Conservation (phyloP, 1,284 basidiomycete species). For the Schizophyllum amplum region DNA sequence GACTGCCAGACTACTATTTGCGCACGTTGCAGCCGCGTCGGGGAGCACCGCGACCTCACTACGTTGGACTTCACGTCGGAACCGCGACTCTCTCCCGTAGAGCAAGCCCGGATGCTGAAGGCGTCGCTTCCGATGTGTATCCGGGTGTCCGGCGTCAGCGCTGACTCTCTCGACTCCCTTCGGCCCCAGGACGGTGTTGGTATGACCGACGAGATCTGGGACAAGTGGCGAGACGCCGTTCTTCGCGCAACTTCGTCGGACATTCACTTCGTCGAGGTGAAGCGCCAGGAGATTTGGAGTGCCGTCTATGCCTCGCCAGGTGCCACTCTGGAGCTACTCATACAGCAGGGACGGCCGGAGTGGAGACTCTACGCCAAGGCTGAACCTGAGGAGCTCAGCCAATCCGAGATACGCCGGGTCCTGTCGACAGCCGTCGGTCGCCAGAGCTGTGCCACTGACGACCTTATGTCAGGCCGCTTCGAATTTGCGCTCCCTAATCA, state of each 20-base stretch:
- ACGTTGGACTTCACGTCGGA: conserved; percentile 40
- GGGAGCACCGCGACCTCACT: conserved; percentile 67
- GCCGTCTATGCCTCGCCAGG: conserved; percentile 69
- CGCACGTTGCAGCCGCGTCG: conserved; percentile 81
- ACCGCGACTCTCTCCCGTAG: conserved; percentile 56
- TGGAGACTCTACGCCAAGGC: conserved; percentile 82
- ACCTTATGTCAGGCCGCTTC: conserved; percentile 71
- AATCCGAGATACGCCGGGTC: conserved; percentile 70
- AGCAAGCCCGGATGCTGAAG: conserved; percentile 74
- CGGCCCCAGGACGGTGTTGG: conserved; percentile 34
- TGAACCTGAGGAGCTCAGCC: conserved; percentile 62
- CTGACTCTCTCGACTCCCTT: conserved; percentile 44
- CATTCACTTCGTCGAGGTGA: conserved; percentile 79
- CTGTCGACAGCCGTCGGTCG: conserved; percentile 75
- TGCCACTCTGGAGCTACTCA: conserved; percentile 68
- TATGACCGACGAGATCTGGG: conserved; percentile 51
- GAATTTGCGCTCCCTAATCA: conserved; percentile 72
- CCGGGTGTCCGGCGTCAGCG: conserved; percentile 46
- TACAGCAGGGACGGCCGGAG: conserved; percentile 73
- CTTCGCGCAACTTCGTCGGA: conserved; percentile 54
- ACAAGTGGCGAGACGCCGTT: conserved; percentile 63
- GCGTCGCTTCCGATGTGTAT: conserved; percentile 84
- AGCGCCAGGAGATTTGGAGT: conserved; percentile 85
- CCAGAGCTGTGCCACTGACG: conserved; percentile 43
- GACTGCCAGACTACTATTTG: conserved; percentile 81